These are phyloP conservation scores for Ceratocystis harringtonii DNA, from an alignment of 2,329 filamentous ascomycete genomes.

Conservation along the genomic window DNA sequence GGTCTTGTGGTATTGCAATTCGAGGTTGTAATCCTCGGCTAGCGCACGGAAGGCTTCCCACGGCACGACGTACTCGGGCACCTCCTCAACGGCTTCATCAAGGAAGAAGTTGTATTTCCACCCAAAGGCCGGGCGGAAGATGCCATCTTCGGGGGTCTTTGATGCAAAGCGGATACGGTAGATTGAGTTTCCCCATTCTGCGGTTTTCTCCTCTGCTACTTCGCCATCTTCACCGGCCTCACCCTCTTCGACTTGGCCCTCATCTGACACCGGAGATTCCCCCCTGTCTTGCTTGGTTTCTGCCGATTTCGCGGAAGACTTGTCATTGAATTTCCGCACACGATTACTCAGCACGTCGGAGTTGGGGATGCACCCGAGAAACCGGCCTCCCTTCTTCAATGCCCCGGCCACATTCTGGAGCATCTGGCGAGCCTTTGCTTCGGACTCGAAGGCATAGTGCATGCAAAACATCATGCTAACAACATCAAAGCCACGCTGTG, in stretches of 20 bases:
- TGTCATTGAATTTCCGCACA: conserved; percentile 57
- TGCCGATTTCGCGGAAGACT: conserved; percentile 20
- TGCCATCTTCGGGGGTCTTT: conserved; percentile 66
- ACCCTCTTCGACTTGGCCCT: conserved; percentile 22
- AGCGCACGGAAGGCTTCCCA: conserved; percentile 95
- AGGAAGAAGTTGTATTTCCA: conserved; percentile 98
- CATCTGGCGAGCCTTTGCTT: conserved; percentile 82
- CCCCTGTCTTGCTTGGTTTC: conserved; percentile 11
- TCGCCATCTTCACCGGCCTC: conserved; percentile 33
- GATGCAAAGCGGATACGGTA: conserved; percentile 83
- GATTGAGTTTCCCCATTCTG: conserved; percentile 85
- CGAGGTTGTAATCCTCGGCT: conserved; percentile 91
- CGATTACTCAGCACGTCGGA: conserved; percentile 73
- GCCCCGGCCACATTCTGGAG: conserved; percentile 79
- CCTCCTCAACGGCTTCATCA: conserved; percentile 87
- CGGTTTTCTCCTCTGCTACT: conserved; percentile 47
- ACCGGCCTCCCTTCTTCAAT: conserved; percentile 83
- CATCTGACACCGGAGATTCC: conserved; percentile 25
- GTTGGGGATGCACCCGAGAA: conserved; percentile 93
- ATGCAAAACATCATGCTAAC: conserved; percentile 99
- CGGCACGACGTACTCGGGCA: conserved; percentile 93
- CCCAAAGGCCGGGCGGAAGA: conserved; percentile 87
- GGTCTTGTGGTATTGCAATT: conserved; percentile 81
- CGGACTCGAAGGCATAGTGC: conserved; percentile 94
- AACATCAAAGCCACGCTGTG: conserved; percentile 77